Evolutionary conservation across 2,329 filamentous ascomycete species (phyloP), one percentile per base, ranked within the genome.

Genomic region (Aspergillus ochraceoroseus): DNA sequence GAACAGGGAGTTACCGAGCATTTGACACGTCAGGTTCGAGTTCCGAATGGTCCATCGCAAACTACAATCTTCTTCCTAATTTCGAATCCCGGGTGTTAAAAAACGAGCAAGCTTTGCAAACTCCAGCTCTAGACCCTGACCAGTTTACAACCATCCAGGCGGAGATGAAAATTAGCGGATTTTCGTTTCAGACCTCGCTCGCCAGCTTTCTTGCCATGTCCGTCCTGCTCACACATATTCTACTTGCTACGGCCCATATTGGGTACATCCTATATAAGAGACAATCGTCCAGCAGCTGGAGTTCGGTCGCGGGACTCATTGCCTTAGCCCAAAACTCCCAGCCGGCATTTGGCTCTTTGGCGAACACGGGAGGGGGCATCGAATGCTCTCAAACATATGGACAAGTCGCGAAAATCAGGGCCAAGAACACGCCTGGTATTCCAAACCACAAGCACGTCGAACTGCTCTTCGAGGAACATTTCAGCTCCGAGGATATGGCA

Each of bases 301-400:
- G 17, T 13, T 32, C 42, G 3, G 28, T 44, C 11, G 37, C 27
- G 5, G 42, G 41, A 23, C 20, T 44, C 1, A 25, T 41, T 28
- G 42, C 36, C 3, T 32, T 41, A 14, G 25, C 37, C 5, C 42
- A 44, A n/a, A 44, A 44, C 27, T 41, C 37, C 5, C 30, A 12
- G 9, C 42, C 42, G 5, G 42, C 32, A 15, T 33, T 22, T 7
- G n/a, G 13, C 5, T 12, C 19, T 3, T 12, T 44, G 22, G 20
- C 27, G 3, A 44, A 41, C 18, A 34, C 35, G 2, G 35, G 35
- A 6, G 41, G 23, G 5, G 41, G 41, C 1, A 39, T 43, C 12
- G 11, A 33, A 17, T 25, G 26, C 30, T 30, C 25, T 4, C 34
- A 13, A 7, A 43, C 41, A 3, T 43, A 39, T 15, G 23, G 33